Evolutionary conservation across 1,284 basidiomycete species (phyloP).

Genomic region (Malassezia yamatoensis): DNA sequence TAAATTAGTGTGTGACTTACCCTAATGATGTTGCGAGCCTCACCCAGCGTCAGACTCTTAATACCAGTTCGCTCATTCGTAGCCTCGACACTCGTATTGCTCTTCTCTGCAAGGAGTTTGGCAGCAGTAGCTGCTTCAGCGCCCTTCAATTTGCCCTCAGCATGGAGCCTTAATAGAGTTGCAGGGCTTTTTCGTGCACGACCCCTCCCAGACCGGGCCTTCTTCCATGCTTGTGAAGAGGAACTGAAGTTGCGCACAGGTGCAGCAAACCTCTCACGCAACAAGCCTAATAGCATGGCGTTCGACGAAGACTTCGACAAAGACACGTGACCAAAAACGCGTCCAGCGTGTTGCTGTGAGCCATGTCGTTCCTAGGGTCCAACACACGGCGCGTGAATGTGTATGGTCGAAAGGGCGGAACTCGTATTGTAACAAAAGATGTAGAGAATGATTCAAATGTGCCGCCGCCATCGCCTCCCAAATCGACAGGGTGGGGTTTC

Average conservation of each 20-base stretch:
- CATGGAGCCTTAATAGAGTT: conserved; percentile 15
- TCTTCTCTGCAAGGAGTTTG: conserved; percentile 5
- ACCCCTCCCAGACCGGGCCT: conserved; percentile 29
- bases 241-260: conserved; percentile 17
- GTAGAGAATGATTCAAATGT: neutral
- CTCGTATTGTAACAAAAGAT: conserved; percentile 1
- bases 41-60: conserved; percentile 6
- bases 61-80: neutral
- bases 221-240: conserved; percentile 19
- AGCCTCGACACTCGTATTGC: neutral
- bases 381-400: conserved; percentile 13
- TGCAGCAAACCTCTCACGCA: neutral
- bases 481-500: neutral
- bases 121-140: conserved; percentile 13
- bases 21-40: conserved; percentile 12
- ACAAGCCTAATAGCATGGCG: neutral
- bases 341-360: conserved; percentile 1
- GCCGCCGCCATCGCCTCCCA: conserved; percentile 1
- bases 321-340: conserved; percentile 8
- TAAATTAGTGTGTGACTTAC: conserved; percentile 7
- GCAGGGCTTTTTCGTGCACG: conserved; percentile 21
- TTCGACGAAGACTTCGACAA: neutral
- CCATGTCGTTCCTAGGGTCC: conserved; percentile 10
- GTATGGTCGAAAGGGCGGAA: conserved; percentile 13
- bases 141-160: conserved; percentile 11